Percentiles rank a stretch among this genome's conserved stretches.
phyloP scores from a whole-genome alignment of 139 green algal species.

The Tetradesmus obliquus region DNA sequence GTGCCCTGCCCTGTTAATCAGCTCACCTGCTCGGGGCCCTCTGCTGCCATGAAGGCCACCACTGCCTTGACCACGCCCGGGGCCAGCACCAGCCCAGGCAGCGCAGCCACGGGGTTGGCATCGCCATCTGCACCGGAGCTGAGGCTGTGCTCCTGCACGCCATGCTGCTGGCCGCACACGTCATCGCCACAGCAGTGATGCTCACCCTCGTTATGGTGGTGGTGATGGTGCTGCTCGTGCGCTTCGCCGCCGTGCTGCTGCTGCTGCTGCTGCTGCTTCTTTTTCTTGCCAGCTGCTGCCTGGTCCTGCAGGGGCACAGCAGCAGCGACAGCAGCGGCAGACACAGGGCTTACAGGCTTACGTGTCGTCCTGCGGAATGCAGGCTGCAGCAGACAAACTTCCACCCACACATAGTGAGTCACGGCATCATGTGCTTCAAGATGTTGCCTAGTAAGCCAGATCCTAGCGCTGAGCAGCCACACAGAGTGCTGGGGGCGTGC shows the following conservation, averaged over 20 bases:
- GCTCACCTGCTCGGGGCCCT: constrained; percentile 24
- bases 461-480: too few relatives aligned
- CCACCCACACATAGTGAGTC: too few relatives aligned
- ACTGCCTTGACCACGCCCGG: constrained; percentile 14
- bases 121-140: constrained; percentile 15
- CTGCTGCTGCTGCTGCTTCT: constrained; percentile 13
- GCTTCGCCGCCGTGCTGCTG: neutral
- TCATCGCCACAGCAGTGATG: constrained; percentile 35
- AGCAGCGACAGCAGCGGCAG: neutral
- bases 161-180: neutral
- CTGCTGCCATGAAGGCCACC: constrained; percentile 37
- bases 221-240: neutral
- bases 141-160: constrained; percentile 28
- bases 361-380: neutral
- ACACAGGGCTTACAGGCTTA: neutral
- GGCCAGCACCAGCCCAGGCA: constrained; percentile 40
- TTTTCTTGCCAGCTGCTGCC: neutral
- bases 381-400: too few relatives aligned
- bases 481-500: too few relatives aligned
- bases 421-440: too few relatives aligned
- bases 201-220: neutral
- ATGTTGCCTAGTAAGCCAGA: too few relatives aligned
- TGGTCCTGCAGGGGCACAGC: neutral
- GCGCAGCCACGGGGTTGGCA: constrained; percentile 8
- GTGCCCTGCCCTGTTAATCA: neutral